These are phyloP conservation scores for Urochloa ruziziensis DNA, from an alignment of 176 grass and related monocot species.

Conservation along the genomic window DNA sequence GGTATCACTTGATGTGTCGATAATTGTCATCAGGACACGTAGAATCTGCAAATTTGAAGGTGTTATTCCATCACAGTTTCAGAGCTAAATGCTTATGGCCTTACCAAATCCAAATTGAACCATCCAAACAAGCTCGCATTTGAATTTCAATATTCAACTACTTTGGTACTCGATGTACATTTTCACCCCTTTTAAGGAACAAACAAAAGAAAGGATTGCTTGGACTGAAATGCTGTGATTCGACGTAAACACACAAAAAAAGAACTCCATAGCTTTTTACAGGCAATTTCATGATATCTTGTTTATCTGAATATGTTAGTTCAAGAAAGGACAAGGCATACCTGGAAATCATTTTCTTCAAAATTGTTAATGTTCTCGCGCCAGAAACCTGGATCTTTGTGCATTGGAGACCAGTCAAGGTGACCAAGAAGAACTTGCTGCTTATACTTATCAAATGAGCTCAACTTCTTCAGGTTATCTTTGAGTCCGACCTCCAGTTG, in stretches of 20 bases:
- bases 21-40: conserved; percentile 78
- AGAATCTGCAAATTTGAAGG: conserved; percentile 60
- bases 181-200: background rate
- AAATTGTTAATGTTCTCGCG: conserved; percentile 93
- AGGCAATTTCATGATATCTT: background rate
- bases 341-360: conserved; percentile 99
- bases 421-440: conserved; percentile 94
- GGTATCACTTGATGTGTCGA: conserved; percentile 73
- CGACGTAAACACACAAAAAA: background rate
- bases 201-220: background rate
- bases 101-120: background rate
- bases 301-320: background rate
- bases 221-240: background rate
- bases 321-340: conserved; percentile 31
- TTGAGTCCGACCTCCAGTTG: conserved; percentile 83
- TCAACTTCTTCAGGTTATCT: conserved; percentile 80
- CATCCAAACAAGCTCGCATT: background rate
- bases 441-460: conserved; percentile 98
- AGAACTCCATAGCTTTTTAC: background rate
- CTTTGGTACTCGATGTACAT: background rate
- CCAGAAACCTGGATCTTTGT: conserved; percentile 96
- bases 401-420: conserved; percentile 98
- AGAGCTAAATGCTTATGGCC: background rate
- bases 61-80: background rate
- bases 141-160: background rate